Conservation (phyloP, 2,329 filamentous ascomycete genomes). For the Cryoendolithus antarcticus region DNA sequence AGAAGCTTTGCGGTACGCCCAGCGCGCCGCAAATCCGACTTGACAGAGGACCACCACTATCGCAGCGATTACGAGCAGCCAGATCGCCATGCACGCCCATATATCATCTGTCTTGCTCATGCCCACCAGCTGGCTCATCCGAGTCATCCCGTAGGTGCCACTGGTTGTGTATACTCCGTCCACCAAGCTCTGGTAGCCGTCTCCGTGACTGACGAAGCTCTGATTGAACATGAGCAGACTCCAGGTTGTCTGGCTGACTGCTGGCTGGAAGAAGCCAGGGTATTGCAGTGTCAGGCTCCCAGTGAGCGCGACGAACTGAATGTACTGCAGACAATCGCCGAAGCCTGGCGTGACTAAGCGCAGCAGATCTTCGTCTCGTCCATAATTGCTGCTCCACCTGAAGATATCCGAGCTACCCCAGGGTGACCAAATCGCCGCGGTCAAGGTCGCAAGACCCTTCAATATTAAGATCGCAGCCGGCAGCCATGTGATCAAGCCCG, state of each 20-base stretch:
- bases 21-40: slow-evolving; percentile 62
- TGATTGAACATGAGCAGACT: slow-evolving; percentile 86
- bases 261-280: slow-evolving; percentile 87
- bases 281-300: slow-evolving; percentile 81
- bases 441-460: slow-evolving; percentile 69
- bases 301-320: slow-evolving; percentile 82
- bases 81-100: slow-evolving; percentile 90
- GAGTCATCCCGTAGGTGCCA: slow-evolving; percentile 66
- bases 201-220: slow-evolving; percentile 62
- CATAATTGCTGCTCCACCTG: slow-evolving; percentile 96
- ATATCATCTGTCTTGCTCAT: slow-evolving; percentile 66
- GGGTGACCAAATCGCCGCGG: slow-evolving; percentile 78
- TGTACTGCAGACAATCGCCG: slow-evolving; percentile 90
- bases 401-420: slow-evolving; percentile 90
- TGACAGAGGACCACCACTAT: slow-evolving; percentile 59
- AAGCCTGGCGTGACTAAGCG: slow-evolving; percentile 91
- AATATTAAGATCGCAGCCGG: slow-evolving; percentile 67
- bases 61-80: slow-evolving; percentile 67
- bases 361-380: slow-evolving; percentile 80
- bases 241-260: slow-evolving; percentile 79
- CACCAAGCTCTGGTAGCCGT: slow-evolving; percentile 53
- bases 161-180: slow-evolving; percentile 83
- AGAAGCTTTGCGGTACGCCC: slow-evolving; percentile 60
- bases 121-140: slow-evolving; percentile 68
- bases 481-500: slow-evolving; percentile 59